Evolutionary conservation across 352 stramenopile genomes (phyloP).

Genomic region (Pythium folliculosum): DNA sequence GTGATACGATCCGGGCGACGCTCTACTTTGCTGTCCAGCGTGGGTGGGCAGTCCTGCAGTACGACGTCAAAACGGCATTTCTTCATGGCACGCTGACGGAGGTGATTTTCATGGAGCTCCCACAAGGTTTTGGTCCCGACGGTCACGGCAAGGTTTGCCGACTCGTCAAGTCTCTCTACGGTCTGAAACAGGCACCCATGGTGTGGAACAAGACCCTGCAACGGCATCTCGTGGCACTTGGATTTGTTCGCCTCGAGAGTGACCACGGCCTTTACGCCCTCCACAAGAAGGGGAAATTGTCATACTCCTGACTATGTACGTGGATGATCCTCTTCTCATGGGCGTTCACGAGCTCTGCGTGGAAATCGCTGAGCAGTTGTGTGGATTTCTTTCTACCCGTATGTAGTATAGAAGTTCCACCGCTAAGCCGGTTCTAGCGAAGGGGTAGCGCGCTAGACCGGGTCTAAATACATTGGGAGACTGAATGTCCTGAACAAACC

Average conservation of each 20-base stretch:
- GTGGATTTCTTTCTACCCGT: too few relatives aligned
- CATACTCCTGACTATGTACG: not conserved
- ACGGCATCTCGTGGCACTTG: conserved; percentile 2
- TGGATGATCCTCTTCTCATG: not conserved
- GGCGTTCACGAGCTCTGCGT: not conserved
- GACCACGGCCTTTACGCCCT: conserved; percentile 8
- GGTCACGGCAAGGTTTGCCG: conserved; percentile 6
- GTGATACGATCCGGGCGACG: conserved; percentile 8
- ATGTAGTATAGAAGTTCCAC: too few relatives aligned
- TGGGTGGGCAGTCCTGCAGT: conserved; percentile 25
- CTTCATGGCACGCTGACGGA: conserved; percentile 26
- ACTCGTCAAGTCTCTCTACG: conserved; percentile 19
- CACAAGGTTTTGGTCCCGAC: not conserved
- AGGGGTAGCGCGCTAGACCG: too few relatives aligned
- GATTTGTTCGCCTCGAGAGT: conserved; percentile 1
- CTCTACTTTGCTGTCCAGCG: conserved; percentile 14
- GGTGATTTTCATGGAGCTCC: conserved; percentile 20
- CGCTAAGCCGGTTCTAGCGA: too few relatives aligned
- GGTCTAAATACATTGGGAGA: too few relatives aligned
- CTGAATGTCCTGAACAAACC: too few relatives aligned
- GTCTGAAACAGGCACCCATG: conserved; percentile 18
- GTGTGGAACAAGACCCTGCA: conserved; percentile 19
- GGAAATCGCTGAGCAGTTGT: not conserved
- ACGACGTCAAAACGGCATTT: conserved; percentile 33
- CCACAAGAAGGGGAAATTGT: not conserved